These are phyloP conservation scores for Schizothecium vesticola DNA, from an alignment of 495 filamentous ascomycete species.

Conservation along the genomic window DNA sequence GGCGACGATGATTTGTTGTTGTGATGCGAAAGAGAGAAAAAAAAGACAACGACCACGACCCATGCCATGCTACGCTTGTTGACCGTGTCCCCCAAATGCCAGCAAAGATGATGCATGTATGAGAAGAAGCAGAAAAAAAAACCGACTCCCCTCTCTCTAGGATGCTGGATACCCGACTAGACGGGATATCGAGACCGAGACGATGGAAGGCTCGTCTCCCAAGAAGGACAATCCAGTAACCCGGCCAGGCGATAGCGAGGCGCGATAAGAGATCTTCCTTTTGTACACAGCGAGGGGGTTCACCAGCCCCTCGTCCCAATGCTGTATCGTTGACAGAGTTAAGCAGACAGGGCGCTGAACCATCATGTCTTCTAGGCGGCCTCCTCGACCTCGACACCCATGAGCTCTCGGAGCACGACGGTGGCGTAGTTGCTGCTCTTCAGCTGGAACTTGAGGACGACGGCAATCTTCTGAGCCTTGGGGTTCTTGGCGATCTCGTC, in stretches of 20 bases:
- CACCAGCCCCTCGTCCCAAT: background rate
- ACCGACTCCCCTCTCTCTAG: background rate
- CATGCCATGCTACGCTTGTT: background rate
- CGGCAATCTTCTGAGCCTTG: slow-evolving; percentile 60
- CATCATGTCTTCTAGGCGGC: background rate
- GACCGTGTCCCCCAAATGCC: background rate
- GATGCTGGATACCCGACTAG: background rate
- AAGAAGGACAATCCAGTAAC: background rate
- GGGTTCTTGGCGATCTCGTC: slow-evolving; percentile 15
- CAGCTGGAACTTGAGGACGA: slow-evolving; percentile 80
- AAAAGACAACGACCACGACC: background rate
- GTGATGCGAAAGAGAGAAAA: background rate
- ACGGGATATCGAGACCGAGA: background rate
- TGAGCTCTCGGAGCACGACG: slow-evolving; percentile 82
- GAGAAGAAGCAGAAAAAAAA: background rate
- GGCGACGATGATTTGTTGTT: background rate
- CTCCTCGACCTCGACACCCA: slow-evolving; percentile 26
- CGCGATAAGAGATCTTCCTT: background rate
- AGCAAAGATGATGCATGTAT: background rate
- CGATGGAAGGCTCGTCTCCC: background rate
- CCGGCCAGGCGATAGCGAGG: background rate
- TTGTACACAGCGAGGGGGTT: background rate
- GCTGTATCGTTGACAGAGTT: background rate
- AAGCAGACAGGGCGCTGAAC: background rate
- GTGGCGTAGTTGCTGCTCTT: slow-evolving; percentile 89